Conservation (phyloP, 345 rosid species). For the Aquilaria yunnanensis region DNA sequence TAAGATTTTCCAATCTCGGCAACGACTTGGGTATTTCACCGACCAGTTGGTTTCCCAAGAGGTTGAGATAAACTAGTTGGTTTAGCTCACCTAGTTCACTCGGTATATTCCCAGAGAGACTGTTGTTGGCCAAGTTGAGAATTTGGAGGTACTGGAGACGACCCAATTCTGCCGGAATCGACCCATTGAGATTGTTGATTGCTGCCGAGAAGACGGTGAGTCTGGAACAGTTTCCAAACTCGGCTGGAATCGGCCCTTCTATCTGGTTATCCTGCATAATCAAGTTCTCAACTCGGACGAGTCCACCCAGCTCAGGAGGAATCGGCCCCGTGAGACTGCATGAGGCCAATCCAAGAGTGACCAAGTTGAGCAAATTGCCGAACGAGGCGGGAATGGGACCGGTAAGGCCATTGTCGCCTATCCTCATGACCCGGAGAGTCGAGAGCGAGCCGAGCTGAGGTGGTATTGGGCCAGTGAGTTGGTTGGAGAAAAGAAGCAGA, state of each 20-base stretch:
- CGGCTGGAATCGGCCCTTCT: slow-evolving; percentile 59
- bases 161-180: slow-evolving; percentile 63
- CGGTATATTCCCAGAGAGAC: slow-evolving; percentile 71
- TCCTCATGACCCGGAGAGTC: slow-evolving; percentile 48
- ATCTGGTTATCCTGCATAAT: slow-evolving; percentile 63
- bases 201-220: slow-evolving; percentile 46
- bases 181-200: slow-evolving; percentile 58
- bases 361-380: slow-evolving; percentile 47
- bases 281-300: slow-evolving; percentile 35
- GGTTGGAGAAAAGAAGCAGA: slow-evolving; percentile 74
- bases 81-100: slow-evolving; percentile 51
- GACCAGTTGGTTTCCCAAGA: slow-evolving; percentile 57
- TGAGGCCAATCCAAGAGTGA: slow-evolving; percentile 66
- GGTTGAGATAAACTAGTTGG: slow-evolving; percentile 54
- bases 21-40: slow-evolving; percentile 63
- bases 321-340: slow-evolving; percentile 65
- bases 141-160: slow-evolving; percentile 40
- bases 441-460: slow-evolving; percentile 57
- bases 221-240: slow-evolving; percentile 73
- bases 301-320: slow-evolving; percentile 57
- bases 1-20: slow-evolving; percentile 38
- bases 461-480: slow-evolving; percentile 77
- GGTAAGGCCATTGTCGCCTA: slow-evolving; percentile 79
- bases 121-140: slow-evolving; percentile 66
- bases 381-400: slow-evolving; percentile 69